Conservation (phyloP, 2,329 filamentous ascomycete genomes). For the Hypoxylon sp. region DNA sequence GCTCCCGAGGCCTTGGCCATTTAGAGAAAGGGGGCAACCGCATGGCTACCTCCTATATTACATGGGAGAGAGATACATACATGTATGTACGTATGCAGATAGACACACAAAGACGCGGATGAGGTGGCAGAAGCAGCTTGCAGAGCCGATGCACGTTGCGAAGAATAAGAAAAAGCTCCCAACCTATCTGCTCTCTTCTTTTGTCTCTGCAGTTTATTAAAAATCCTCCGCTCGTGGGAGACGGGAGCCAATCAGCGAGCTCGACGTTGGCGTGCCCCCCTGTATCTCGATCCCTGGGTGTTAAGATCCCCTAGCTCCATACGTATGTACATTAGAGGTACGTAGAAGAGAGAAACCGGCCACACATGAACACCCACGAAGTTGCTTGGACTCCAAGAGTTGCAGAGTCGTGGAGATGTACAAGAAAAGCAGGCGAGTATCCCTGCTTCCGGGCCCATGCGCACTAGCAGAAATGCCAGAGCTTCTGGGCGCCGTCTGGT, state of each 20-base stretch:
- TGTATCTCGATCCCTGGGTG: constrained; percentile 25
- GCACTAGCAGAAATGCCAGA: constrained; percentile 16
- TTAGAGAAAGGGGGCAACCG: not conserved
- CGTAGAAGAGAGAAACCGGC: constrained; percentile 6
- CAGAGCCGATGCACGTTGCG: constrained; percentile 18
- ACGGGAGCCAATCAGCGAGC: constrained; percentile 25
- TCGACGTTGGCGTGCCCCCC: constrained; percentile 16
- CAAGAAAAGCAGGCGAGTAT: constrained; percentile 19
- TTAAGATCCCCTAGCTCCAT: constrained; percentile 19
- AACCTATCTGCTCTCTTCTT: too few relatives aligned
- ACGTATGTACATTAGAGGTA: too few relatives aligned
- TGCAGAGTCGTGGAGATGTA: not conserved
- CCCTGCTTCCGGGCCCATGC: constrained; percentile 14
- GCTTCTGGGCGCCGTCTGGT: not conserved
- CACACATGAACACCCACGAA: constrained; percentile 29
- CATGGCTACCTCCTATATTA: too few relatives aligned
- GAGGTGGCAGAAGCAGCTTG: constrained; percentile 25
- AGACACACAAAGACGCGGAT: constrained; percentile 6
- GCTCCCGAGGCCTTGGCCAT: constrained; percentile 2
- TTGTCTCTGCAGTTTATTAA: constrained; percentile 32
- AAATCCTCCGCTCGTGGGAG: constrained; percentile 29
- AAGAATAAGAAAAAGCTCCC: constrained; percentile 20
- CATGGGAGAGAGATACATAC: too few relatives aligned
- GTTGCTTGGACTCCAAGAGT: constrained; percentile 4
- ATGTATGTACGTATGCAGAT: too few relatives aligned